A percentile compares a stretch with the other conserved stretches of the same genome.
Conservation (phyloP, 169 alveolate species). For the Plasmodium relictum region DNA sequence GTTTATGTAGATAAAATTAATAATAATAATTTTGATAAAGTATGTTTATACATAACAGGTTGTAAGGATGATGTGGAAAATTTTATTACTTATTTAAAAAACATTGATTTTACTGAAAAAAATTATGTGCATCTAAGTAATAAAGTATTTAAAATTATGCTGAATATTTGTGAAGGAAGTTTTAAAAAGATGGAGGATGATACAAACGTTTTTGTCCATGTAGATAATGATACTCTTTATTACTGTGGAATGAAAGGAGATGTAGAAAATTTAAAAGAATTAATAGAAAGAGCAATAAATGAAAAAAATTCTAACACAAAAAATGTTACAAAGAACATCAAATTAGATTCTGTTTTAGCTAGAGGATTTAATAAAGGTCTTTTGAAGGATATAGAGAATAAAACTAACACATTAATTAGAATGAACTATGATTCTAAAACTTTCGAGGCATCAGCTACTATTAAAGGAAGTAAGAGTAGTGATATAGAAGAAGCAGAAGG, state of each 20-base stretch:
- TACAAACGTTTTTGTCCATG: conserved; percentile 55
- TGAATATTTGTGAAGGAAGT: conserved; percentile 55
- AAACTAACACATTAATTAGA: conserved; percentile 53
- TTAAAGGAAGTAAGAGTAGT: conserved; percentile 38
- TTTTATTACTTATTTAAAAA: conserved; percentile 26
- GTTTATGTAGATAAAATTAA: conserved; percentile 37
- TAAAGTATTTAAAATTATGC: conserved; percentile 42
- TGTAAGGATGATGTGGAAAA: conserved; percentile 65
- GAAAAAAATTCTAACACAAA: conserved; percentile 42
- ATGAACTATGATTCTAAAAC: conserved; percentile 61
- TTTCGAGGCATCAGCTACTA: conserved; percentile 59
- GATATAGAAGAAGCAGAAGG: conserved; percentile 73
- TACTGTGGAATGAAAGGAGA: conserved; percentile 72
- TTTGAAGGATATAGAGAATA: conserved; percentile 34
- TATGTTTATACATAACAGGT: conserved; percentile 25
- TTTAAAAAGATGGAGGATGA: conserved; percentile 64
- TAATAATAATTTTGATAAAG: conserved; percentile 21
- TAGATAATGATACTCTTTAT: conserved; percentile 54
- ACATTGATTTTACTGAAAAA: conserved; percentile 40
- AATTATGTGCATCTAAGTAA: conserved; percentile 38
- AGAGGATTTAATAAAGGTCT: conserved; percentile 64
- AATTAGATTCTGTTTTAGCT: conserved; percentile 48
- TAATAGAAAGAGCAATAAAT: conserved; percentile 52
- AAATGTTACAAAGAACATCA: conserved; percentile 31
- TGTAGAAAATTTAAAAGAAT: conserved; percentile 43